phyloP scores from a whole-genome alignment of 805 yeast species.

The Wickerhamiella cacticola region DNA sequence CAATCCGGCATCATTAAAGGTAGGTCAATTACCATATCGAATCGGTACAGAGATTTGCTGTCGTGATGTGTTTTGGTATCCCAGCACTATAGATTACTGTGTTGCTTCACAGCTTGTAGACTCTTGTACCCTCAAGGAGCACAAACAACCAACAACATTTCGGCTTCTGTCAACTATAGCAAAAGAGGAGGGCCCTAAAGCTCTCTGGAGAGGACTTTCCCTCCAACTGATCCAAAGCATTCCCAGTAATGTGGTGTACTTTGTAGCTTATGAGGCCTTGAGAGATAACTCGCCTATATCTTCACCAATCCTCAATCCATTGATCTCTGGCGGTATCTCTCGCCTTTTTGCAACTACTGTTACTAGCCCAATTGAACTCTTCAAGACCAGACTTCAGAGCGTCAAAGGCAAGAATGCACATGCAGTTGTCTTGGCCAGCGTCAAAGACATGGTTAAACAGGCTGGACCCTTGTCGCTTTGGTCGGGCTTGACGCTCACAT shows the following conservation, averaged over 20 bases:
- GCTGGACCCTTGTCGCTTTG: constrained; percentile 59
- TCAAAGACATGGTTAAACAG: constrained; percentile 37
- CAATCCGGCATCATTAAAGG: background rate
- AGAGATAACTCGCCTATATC: constrained; percentile 59
- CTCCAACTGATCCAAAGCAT: constrained; percentile 73
- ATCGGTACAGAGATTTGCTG: constrained; percentile 33
- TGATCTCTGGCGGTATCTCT: constrained; percentile 76
- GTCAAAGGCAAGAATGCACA: constrained; percentile 40
- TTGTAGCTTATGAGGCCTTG: constrained; percentile 81
- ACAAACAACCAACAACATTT: constrained; percentile 41
- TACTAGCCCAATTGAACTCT: constrained; percentile 76
- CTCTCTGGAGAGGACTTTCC: constrained; percentile 84
- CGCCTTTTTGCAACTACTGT: constrained; percentile 71
- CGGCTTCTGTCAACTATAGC: constrained; percentile 61
- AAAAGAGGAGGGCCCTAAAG: constrained; percentile 56
- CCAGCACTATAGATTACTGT: constrained; percentile 29
- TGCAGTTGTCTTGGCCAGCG: constrained; percentile 36
- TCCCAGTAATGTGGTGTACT: constrained; percentile 87
- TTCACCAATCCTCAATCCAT: constrained; percentile 44
- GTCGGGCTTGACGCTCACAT: constrained; percentile 73
- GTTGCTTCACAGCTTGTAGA: constrained; percentile 28
- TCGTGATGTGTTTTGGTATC: constrained; percentile 31
- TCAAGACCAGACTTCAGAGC: constrained; percentile 85
- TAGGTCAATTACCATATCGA: background rate
- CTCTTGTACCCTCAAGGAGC: constrained; percentile 28